Evolutionary conservation across 2,329 filamentous ascomycete genomes (phyloP), one percentile per base, ranked within the genome.

Genomic region (Dothideomycetes sp.): DNA sequence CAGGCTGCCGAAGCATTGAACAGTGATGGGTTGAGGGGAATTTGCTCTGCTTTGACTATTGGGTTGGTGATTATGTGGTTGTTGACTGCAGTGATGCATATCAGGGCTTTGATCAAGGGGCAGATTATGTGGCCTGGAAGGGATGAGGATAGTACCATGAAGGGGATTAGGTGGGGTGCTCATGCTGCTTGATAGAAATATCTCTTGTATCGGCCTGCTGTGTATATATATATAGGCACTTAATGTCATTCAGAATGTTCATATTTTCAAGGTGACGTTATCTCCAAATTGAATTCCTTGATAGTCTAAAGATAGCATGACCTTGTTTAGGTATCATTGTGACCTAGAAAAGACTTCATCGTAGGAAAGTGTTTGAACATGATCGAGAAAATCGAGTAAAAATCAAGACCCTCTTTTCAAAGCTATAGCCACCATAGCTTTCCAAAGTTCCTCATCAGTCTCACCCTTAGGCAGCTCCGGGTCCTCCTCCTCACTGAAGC

Each of bases 101-200:
- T 73, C 2, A 58, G 63, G 17, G 76, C 74, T 2, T 60, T 80
- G 19, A 54, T 58, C 47, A 63, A 56, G n/a, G 61, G 65, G 41
- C 62, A 71, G 34, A 70, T 80, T 13, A 59, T 78, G 49, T 77
- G 68, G 58, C 71, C 73, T 4, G 76, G 75, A 1, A 75, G 69
- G 50, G 76, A 79, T 45, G 75, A 79, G 51, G 76, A 79, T 47
- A 65, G 25, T 9, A 34, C 32, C 9, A 62, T 45, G 62, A 64
- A 27, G 4, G 30, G 37, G 4, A 22, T 33, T n/a, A 33, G 17
- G 28, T 41, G 37, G 37, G 37, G 37, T 15, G 30, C 37, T 7
- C 29, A 41, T 15, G 16, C 23, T 28, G 37, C 37, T 12, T 41
- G 13, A 33, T 11, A n/a, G n/a, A n/a, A n/a, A n/a, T n/a, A n/a